These are phyloP conservation scores for Beauveria sp. DNA, from an alignment of 2,329 filamentous ascomycete genomes.

Conservation along the genomic window DNA sequence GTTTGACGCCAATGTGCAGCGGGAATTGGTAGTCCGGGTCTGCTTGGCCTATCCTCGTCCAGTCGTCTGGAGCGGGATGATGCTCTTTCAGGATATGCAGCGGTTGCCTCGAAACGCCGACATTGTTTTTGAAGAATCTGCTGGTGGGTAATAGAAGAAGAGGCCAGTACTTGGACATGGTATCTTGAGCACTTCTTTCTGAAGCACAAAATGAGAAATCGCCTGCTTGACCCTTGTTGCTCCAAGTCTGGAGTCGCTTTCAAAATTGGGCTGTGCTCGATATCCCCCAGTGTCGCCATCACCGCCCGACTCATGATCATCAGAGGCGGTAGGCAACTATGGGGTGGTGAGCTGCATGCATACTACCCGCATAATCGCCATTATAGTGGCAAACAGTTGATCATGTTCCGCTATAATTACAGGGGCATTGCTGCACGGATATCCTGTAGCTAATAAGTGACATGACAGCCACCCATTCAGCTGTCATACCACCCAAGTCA, in stretches of 20 bases:
- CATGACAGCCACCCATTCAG: not conserved
- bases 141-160: not conserved
- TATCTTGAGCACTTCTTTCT: not conserved
- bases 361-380: not conserved
- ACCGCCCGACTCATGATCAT: not conserved
- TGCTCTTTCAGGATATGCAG: not conserved
- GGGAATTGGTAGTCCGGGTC: not conserved
- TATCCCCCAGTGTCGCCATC: not conserved
- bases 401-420: not conserved
- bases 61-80: not conserved
- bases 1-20: slow-evolving; percentile 1
- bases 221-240: not conserved
- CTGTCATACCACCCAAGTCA: not conserved
- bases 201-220: too few relatives aligned
- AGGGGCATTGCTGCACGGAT: not conserved
- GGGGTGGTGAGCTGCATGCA: not conserved
- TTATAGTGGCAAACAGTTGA: not conserved
- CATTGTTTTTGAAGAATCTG: not conserved
- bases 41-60: not conserved
- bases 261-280: not conserved
- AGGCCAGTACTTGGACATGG: slow-evolving; percentile 1
- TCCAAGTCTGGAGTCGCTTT: not conserved
- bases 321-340: too few relatives aligned
- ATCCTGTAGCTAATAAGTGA: not conserved
- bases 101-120: not conserved